These are phyloP conservation scores for Torulaspora delbrueckii DNA, from an alignment of 805 yeast species.

Conservation along the genomic window DNA sequence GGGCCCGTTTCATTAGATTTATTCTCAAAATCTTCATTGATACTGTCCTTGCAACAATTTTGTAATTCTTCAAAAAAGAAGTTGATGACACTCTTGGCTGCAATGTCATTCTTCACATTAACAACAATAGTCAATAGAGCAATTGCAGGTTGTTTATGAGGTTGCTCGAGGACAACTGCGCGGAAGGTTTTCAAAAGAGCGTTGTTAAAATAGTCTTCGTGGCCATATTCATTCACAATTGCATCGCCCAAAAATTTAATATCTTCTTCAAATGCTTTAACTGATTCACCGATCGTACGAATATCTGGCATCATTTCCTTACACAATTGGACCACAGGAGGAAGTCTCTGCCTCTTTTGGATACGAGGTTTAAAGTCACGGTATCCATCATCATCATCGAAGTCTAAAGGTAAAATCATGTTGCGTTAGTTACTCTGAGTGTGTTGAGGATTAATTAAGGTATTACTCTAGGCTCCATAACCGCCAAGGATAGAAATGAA, in stretches of 20 bases:
- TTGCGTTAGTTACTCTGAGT: slow-evolving; percentile 9
- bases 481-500: not conserved
- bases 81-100: slow-evolving; percentile 66
- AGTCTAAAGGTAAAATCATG: slow-evolving; percentile 24
- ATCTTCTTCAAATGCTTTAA: slow-evolving; percentile 50
- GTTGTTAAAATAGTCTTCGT: slow-evolving; percentile 53
- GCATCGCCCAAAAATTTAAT: slow-evolving; percentile 65
- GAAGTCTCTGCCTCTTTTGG: slow-evolving; percentile 36
- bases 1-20: slow-evolving; percentile 45
- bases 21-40: slow-evolving; percentile 25
- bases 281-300: slow-evolving; percentile 55
- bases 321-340: slow-evolving; percentile 45
- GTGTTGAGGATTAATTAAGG: not conserved
- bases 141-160: slow-evolving; percentile 77
- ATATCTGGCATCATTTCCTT: slow-evolving; percentile 48
- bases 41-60: slow-evolving; percentile 42
- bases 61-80: slow-evolving; percentile 63
- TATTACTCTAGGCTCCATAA: not conserved
- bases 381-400: slow-evolving; percentile 31
- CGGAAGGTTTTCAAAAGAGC: slow-evolving; percentile 58
- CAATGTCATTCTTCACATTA: slow-evolving; percentile 55
- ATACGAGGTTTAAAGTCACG: slow-evolving; percentile 32
- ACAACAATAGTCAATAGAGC: slow-evolving; percentile 63
- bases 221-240: slow-evolving; percentile 59
- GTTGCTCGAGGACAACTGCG: slow-evolving; percentile 79